Evolutionary conservation across 2,329 filamentous ascomycete genomes (phyloP).

Genomic region (Aureobasidium subglaciale): DNA sequence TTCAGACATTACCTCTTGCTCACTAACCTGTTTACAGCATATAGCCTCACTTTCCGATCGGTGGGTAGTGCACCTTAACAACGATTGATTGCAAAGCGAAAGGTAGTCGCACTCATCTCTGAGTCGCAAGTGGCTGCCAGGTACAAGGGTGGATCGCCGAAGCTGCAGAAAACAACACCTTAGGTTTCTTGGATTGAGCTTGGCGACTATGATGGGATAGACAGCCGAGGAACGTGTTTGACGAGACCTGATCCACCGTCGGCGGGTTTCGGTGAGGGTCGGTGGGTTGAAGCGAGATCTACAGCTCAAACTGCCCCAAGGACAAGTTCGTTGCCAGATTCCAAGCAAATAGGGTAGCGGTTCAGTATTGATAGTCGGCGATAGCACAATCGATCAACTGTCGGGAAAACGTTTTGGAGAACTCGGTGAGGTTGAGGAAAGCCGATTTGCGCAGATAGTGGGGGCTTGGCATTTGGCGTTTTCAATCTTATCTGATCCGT

Average conservation of each 20-base stretch:
- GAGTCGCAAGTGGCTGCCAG: background rate
- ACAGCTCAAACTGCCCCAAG: background rate
- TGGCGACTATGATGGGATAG: conserved; percentile 2
- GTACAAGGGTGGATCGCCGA: background rate
- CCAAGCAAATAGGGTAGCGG: conserved; percentile 11
- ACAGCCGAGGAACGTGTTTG: conserved; percentile 7
- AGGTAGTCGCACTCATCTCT: background rate
- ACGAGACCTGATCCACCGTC: background rate
- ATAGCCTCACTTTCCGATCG: background rate
- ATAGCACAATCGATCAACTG: background rate
- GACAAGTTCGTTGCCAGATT: too few relatives aligned
- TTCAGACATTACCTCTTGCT: background rate
- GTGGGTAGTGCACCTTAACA: background rate
- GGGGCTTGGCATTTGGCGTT: background rate
- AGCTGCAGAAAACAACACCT: background rate
- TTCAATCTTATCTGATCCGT: conserved; percentile 11
- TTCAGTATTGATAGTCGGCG: background rate
- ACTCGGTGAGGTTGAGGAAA: background rate
- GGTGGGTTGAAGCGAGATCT: background rate
- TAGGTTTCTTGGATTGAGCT: background rate
- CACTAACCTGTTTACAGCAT: background rate
- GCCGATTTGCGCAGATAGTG: background rate
- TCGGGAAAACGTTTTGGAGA: background rate
- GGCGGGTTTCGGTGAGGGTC: background rate
- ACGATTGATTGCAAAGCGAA: background rate